Evolutionary conservation across 257 asterid species (phyloP).

Genomic region (Cordia subcordata): DNA sequence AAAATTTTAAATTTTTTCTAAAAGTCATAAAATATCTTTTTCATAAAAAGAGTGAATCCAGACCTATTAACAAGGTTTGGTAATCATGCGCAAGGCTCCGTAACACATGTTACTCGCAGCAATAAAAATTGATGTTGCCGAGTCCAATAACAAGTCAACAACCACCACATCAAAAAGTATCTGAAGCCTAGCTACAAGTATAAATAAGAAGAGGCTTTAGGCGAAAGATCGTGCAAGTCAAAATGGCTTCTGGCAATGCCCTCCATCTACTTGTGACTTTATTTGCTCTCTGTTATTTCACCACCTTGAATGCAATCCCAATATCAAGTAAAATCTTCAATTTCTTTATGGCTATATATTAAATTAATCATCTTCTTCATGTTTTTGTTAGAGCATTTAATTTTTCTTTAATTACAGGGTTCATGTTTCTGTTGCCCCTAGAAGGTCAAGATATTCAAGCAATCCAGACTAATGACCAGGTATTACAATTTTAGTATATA

Average conservation of each 20-base stretch:
- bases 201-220: constrained; percentile 8
- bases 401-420: constrained; percentile 10
- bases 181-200: not conserved
- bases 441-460: constrained; percentile 8
- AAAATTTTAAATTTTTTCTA: no score
- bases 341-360: not conserved
- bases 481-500: not conserved
- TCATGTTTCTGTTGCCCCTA: not conserved
- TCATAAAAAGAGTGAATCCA: not conserved
- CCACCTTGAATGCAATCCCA: constrained; percentile 13
- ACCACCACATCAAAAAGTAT: not conserved
- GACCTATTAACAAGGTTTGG: constrained; percentile 2
- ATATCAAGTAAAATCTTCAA: constrained; percentile 14
- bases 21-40: no score
- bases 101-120: constrained; percentile 4
- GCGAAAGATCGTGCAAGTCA: not conserved
- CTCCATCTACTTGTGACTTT: constrained; percentile 14
- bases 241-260: constrained; percentile 20
- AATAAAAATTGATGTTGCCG: not conserved
- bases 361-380: not conserved
- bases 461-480: constrained; percentile 14
- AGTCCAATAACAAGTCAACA: not conserved
- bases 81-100: constrained; percentile 12
- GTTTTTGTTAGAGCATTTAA: not conserved
- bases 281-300: constrained; percentile 9